A percentile compares a stretch with the other conserved stretches of the same genome.
phyloP scores from a whole-genome alignment of 73 alveolate species.

The Tetrahymena thermophila region DNA sequence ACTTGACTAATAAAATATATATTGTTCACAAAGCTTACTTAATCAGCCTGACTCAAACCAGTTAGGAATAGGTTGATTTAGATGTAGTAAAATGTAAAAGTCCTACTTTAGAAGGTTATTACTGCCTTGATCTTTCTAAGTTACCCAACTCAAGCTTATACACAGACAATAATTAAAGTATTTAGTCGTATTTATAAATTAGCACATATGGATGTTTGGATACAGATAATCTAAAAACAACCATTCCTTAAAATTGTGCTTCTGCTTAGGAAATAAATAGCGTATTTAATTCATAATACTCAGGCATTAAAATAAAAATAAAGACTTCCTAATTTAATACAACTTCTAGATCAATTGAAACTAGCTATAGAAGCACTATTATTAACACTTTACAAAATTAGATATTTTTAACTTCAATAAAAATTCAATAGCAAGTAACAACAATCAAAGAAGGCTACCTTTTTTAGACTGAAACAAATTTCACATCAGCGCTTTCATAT shows the following conservation, averaged over 20 bases:
- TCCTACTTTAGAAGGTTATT: not conserved
- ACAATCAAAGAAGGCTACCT: not conserved
- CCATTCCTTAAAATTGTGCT: not conserved
- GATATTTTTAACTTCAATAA: not conserved
- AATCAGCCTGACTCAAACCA: not conserved
- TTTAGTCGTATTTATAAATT: not conserved
- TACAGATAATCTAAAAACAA: not conserved
- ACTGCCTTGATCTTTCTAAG: not conserved
- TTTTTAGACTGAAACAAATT: not conserved
- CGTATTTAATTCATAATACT: not conserved
- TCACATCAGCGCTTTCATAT: not conserved
- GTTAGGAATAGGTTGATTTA: not conserved
- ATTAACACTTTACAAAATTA: not conserved
- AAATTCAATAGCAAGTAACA: too few relatives aligned
- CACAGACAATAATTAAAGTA: not conserved
- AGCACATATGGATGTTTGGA: not conserved
- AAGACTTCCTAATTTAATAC: not conserved
- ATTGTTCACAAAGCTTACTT: not conserved
- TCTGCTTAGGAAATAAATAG: not conserved
- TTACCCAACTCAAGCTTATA: not conserved
- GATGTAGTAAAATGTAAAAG: not conserved
- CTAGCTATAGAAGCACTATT: not conserved
- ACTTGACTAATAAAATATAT: not conserved
- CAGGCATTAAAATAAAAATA: not conserved
- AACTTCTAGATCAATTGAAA: not conserved